phyloP scores from a whole-genome alignment of 305 asterid species.

The Vinca major region DNA sequence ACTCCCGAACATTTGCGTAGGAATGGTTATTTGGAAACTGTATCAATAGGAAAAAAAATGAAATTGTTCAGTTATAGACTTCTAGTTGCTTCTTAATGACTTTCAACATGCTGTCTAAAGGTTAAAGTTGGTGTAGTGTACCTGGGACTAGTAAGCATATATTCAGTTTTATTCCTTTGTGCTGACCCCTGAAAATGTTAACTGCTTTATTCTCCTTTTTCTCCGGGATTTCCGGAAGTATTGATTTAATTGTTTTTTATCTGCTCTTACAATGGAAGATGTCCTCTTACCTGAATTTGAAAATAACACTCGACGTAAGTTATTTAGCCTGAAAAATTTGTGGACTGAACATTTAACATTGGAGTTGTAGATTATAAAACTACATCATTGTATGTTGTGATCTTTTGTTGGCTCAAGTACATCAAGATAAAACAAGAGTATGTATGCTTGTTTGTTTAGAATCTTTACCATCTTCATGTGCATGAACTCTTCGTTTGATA shows the following conservation, averaged over 20 bases:
- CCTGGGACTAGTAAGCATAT: background rate
- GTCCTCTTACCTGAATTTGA: background rate
- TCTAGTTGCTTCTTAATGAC: background rate
- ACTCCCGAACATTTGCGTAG: background rate
- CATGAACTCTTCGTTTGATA: background rate
- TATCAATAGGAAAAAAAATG: too few relatives aligned
- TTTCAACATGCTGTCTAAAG: background rate
- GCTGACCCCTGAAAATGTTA: background rate
- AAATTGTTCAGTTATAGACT: too few relatives aligned
- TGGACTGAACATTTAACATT: background rate
- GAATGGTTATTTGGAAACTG: too few relatives aligned
- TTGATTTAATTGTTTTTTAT: background rate
- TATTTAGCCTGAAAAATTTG: background rate
- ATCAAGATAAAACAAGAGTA: background rate
- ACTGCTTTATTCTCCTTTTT: background rate
- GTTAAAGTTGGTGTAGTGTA: background rate
- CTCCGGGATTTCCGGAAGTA: background rate
- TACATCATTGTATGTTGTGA: background rate
- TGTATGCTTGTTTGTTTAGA: background rate
- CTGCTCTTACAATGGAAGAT: background rate
- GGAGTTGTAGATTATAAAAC: background rate
- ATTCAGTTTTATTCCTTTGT: background rate
- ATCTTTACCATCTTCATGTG: background rate
- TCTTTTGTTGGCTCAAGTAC: background rate
- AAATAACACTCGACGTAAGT: background rate